Conservation (phyloP, 140 eudicot species). For the Erigeron philadelphicus region DNA sequence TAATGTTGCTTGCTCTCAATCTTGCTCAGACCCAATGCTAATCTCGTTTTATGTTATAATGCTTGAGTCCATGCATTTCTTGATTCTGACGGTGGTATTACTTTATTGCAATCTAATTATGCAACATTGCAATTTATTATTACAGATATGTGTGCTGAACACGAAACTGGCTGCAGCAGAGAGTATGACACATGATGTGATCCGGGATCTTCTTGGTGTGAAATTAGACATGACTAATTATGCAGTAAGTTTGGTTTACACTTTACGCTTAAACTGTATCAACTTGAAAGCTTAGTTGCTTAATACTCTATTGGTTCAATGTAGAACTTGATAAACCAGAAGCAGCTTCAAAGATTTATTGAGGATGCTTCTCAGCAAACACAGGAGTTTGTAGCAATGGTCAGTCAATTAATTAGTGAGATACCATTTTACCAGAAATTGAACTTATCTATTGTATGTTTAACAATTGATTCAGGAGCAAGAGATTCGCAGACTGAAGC, state of each 20-base stretch:
- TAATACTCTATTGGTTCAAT: constrained; percentile 24
- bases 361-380: constrained; percentile 69
- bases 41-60: too few relatives aligned
- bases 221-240: constrained; percentile 80
- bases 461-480: constrained; percentile 48
- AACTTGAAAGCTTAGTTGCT: constrained; percentile 5
- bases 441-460: constrained; percentile 19
- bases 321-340: constrained; percentile 60
- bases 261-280: neutral
- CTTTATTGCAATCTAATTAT: constrained; percentile 15
- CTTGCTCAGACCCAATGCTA: too few relatives aligned
- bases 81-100: constrained; percentile 1
- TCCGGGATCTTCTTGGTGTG: constrained; percentile 82
- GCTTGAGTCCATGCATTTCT: neutral
- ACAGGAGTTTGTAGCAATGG: constrained; percentile 50
- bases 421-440: constrained; percentile 12
- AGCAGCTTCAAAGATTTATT: constrained; percentile 61
- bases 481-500: constrained; percentile 54
- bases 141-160: constrained; percentile 64
- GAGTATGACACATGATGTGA: constrained; percentile 91
- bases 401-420: constrained; percentile 19
- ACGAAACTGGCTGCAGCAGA: constrained; percentile 78
- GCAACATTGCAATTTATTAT: constrained; percentile 22
- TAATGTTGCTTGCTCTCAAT: too few relatives aligned
- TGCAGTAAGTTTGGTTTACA: constrained; percentile 53